phyloP scores from a whole-genome alignment of 306 rosid species.

The Luffa aegyptiaca region DNA sequence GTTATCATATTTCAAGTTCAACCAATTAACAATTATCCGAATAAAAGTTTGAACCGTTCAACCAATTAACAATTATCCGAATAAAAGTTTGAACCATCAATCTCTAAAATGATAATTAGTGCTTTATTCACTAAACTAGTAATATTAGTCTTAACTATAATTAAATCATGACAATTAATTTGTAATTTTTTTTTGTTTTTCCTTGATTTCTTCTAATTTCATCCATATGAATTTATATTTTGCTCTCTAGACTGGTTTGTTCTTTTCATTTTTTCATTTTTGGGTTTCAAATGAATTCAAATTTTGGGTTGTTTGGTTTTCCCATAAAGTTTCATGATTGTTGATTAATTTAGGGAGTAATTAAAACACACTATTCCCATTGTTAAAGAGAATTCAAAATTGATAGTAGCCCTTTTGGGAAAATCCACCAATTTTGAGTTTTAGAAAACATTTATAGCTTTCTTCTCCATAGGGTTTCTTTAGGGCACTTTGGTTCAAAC shows the following conservation, averaged over 20 bases:
- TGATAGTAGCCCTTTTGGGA: not conserved
- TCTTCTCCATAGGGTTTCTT: not conserved
- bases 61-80: too few relatives aligned
- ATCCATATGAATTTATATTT: not conserved
- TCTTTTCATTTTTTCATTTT: not conserved
- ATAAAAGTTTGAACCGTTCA: too few relatives aligned
- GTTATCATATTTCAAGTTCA: too few relatives aligned
- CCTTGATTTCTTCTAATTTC: not conserved
- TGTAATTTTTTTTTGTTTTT: not conserved
- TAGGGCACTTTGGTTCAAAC: not conserved
- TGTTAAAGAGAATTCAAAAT: not conserved
- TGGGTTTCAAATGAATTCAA: not conserved
- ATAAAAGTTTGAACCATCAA: not conserved
- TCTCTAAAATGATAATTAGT: not conserved
- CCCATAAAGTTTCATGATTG: not conserved
- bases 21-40: too few relatives aligned
- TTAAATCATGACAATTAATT: not conserved
- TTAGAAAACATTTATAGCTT: not conserved
- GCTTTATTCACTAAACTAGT: too few relatives aligned
- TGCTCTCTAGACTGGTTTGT: not conserved
- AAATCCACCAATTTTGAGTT: not conserved
- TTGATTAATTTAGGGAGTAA: not conserved
- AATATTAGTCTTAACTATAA: not conserved
- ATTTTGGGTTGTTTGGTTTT: not conserved
- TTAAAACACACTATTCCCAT: not conserved